These are phyloP conservation scores for Saururus chinensis DNA, from an alignment of 164 flowering plant genomes.

Conservation along the genomic window DNA sequence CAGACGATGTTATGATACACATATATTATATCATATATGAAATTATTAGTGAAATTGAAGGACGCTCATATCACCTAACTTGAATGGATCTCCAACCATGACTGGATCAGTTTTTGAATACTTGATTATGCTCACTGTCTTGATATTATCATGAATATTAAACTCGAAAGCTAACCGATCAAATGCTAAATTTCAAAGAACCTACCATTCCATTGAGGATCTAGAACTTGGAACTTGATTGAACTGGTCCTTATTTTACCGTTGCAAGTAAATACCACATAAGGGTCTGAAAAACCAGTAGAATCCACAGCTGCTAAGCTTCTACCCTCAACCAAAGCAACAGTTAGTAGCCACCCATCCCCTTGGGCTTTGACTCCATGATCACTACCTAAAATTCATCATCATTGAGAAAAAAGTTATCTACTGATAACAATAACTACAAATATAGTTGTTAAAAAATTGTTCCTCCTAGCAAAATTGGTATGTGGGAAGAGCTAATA, in stretches of 20 bases:
- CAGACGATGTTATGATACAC: too few relatives aligned
- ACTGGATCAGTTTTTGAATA: neutral
- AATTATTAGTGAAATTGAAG: neutral
- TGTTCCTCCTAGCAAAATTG: neutral
- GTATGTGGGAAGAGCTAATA: neutral
- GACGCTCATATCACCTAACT: neutral
- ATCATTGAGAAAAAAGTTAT: slow-evolving; percentile 3
- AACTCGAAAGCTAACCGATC: neutral
- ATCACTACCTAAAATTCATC: slow-evolving; percentile 50
- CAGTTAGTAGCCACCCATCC: slow-evolving; percentile 92
- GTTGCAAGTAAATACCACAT: slow-evolving; percentile 86
- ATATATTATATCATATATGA: too few relatives aligned
- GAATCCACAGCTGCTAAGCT: slow-evolving; percentile 82
- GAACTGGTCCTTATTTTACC: slow-evolving; percentile 90
- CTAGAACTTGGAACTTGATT: slow-evolving; percentile 75
- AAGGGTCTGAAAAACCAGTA: slow-evolving; percentile 84
- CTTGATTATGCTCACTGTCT: too few relatives aligned
- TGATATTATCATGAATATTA: neutral
- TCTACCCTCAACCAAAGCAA: slow-evolving; percentile 84
- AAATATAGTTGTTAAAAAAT: neutral
- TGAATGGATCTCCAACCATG: neutral
- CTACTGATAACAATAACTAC: neutral
- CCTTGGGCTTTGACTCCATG: slow-evolving; percentile 98
- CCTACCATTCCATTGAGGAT: slow-evolving; percentile 93
- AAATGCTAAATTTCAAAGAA: neutral